Percentiles rank a stretch among this genome's conserved stretches.
These are phyloP conservation scores for Cyberlindnera galapagoensis DNA, from an alignment of 805 yeast species.

Conservation along the genomic window DNA sequence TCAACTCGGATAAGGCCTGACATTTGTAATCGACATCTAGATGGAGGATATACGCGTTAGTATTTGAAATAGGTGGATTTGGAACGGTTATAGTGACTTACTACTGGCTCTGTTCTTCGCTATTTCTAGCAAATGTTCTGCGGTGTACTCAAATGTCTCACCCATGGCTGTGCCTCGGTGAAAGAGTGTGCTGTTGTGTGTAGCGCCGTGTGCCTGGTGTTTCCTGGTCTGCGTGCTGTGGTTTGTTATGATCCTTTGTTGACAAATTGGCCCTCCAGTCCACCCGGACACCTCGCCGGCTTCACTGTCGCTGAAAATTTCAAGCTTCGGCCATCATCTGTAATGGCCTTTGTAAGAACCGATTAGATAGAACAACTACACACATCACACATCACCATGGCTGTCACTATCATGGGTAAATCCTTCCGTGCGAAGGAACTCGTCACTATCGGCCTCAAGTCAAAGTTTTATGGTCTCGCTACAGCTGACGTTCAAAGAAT, in stretches of 20 bases:
- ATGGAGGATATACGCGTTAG: conserved; percentile 1
- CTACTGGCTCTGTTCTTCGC: conserved; percentile 1
- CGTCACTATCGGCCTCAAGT: conserved; percentile 57
- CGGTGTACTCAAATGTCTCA: no score
- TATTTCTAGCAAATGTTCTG: not conserved
- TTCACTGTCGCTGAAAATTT: not conserved
- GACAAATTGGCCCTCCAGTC: not conserved
- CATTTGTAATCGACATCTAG: conserved; percentile 17
- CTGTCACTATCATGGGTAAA: conserved; percentile 24
- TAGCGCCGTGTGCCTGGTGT: no score
- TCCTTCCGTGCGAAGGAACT: conserved; percentile 25
- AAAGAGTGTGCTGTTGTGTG: no score
- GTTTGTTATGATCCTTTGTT: no score
- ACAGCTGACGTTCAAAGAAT: conserved; percentile 59
- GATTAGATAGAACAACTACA: not conserved
- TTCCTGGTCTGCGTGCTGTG: no score
- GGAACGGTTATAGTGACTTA: not conserved
- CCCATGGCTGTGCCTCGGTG: no score
- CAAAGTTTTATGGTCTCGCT: conserved; percentile 88
- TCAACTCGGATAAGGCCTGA: conserved; percentile 28
- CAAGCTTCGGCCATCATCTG: not conserved
- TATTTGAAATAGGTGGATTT: not conserved
- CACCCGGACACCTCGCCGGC: not conserved
- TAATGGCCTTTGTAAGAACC: not conserved
- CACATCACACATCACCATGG: conserved; percentile 11